Conservation (phyloP, 148 eudicot species). For the Chenopodium berlandieri region DNA sequence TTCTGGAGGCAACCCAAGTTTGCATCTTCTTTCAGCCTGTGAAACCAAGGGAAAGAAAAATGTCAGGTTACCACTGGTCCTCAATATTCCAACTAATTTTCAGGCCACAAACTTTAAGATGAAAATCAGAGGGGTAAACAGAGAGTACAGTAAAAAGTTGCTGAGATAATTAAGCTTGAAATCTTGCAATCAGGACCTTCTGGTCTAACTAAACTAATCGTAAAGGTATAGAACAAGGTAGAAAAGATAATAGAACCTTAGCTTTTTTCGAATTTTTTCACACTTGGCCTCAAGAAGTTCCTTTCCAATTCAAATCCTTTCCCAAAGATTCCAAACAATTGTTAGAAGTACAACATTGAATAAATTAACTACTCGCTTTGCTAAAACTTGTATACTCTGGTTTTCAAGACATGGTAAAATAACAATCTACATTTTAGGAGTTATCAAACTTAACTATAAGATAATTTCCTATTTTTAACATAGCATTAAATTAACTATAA, state of each 20-base stretch:
- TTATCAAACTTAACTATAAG: background rate
- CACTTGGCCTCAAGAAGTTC: constrained; percentile 99
- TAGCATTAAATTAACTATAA: background rate
- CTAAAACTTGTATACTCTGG: background rate
- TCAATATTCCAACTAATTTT: background rate
- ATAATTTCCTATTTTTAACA: background rate
- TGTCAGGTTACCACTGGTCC: background rate
- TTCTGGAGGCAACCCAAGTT: constrained; percentile 90
- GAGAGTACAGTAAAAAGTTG: background rate
- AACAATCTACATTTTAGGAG: background rate
- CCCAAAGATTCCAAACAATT: constrained; percentile 40
- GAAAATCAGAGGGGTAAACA: background rate
- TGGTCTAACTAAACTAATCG: background rate
- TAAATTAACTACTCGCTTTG: background rate
- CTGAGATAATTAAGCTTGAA: background rate
- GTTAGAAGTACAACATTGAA: background rate
- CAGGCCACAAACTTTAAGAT: background rate
- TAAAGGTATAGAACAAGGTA: constrained; percentile 11
- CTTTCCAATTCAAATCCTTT: constrained; percentile 90
- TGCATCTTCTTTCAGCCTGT: constrained; percentile 96
- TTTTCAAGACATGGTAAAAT: background rate
- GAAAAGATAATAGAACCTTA: constrained; percentile 52
- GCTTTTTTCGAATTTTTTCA: constrained; percentile 75
- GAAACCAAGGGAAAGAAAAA: constrained; percentile 2
- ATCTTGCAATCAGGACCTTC: background rate